Conservation (phyloP, 345 rosid genomes). For the Syzygium oleosum region DNA sequence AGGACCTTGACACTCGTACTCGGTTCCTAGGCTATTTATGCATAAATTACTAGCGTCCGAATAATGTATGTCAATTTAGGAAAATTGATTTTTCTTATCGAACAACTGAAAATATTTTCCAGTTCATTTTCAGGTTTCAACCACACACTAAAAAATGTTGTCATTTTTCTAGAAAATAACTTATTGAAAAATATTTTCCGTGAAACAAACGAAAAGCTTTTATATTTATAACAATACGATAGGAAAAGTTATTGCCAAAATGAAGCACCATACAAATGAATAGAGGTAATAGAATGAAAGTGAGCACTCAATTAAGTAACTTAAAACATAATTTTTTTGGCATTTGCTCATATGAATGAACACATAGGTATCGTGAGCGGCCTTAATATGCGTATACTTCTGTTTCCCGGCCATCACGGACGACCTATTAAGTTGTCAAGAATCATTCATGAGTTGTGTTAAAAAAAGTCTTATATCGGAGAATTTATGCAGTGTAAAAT, state of each 20-base stretch:
- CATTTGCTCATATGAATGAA: neutral
- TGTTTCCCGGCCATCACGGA: accelerated
- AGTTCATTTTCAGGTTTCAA: no score
- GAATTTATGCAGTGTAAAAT: accelerated
- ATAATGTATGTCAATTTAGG: no score
- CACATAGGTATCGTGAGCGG: neutral
- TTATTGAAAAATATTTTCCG: no score
- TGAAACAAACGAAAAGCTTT: no score
- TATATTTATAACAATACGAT: accelerated
- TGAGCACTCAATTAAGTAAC: neutral
- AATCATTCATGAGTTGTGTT: neutral
- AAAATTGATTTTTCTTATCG: no score
- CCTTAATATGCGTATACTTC: neutral
- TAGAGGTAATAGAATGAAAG: neutral
- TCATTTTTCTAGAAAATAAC: no score
- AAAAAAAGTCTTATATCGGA: neutral
- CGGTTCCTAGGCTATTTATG: no score
- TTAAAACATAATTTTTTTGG: neutral
- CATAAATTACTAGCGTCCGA: no score
- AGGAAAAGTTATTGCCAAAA: neutral
- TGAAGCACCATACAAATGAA: neutral
- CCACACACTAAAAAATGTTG: no score
- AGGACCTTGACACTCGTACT: no score
- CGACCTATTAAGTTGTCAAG: accelerated
- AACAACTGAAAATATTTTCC: no score